Evolutionary conservation across 306 rosid genomes (phyloP).

Genomic region (apple (Malus domestica)): ASM211411v1 NC_041802.1:28368001-28368500

Average conservation of each 20-base stretch:
- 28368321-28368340: neutral
- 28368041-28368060: constrained; percentile 21
- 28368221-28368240: neutral
- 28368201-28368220: neutral
- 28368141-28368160: constrained; percentile 10
- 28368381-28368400: neutral
- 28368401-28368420: neutral
- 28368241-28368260: neutral
- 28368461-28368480: too few species aligned
- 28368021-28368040: constrained; percentile 18
- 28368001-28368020: constrained; percentile 37
- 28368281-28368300: neutral
- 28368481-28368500: too few species aligned
- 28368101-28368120: constrained; percentile 14
- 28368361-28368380: neutral
- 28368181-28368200: neutral
- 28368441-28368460: too few species aligned
- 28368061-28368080: constrained; percentile 6
- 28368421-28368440: too few species aligned
- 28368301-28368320: neutral
- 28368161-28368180: neutral
- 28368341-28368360: neutral
- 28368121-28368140: neutral
- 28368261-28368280: neutral
- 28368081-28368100: constrained; percentile 39